Base-by-base conservation (phyloP, 805 yeast genomes). In the Pichia scutulata region DNA sequence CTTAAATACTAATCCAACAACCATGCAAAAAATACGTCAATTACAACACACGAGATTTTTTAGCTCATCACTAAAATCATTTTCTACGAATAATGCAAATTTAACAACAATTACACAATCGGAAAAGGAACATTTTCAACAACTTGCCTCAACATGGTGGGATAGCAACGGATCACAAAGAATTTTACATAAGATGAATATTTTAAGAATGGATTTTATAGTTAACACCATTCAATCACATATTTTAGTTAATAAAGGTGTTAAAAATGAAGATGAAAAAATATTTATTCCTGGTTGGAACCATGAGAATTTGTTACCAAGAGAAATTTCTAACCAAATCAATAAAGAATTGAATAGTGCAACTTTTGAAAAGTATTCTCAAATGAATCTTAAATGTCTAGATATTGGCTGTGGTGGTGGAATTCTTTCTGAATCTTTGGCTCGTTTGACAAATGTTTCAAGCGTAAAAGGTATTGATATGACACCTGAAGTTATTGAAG, bases 341-440 rank as follows among this genome's bases (percentile, higher is more conserved):
- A 51, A 70, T 12, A 53, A 54, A 23, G 84, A 82, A 51, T 82
- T 80, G 51, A 80, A 79, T 23, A 51, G 58, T 18, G 71, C 73
- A 44, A 62, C 78, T 50, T 73, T 71, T 10, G 68, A 67, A 37
- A 60, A 69, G 26, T 67, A 69, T 41, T 52, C 49, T 4, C 52
- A 63, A 4, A 57, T 75, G 49, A 68, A 74, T 43, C 70, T 81
- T 47, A 64, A 66, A 16, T 89, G 82, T 1, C 69, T 93, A 50
- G 99, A 93, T 63, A 81, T 93, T 48, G 99, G 99, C 1, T 93
- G 99, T 65, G 99, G 99, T 19, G 99, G 99, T n/a, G 99, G 99
- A 0, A 82, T 93, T 24, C 70, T 93, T 19, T 72, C 90, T 6
- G 99, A 93, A 63, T 82, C 92, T 0, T 66, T 93, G 61, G 97